A percentile compares a stretch with the other conserved stretches of the same genome.
Evolutionary conservation across 352 stramenopile species (phyloP).

Genomic region (Elongisporangium prolatum): DNA sequence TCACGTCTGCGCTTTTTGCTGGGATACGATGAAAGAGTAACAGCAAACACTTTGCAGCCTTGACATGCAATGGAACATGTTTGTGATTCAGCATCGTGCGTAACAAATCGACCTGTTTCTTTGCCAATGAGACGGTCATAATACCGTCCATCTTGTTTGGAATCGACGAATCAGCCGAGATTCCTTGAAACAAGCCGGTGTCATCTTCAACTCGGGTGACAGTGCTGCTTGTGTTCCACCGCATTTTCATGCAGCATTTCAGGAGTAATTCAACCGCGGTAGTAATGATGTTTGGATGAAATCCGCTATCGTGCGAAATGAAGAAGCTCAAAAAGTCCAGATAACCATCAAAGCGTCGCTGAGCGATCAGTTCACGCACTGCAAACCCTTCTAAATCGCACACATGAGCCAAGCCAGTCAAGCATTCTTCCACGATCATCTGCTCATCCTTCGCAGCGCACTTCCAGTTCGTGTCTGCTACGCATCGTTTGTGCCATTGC

Average conservation of each 20-base stretch:
- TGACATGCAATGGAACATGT: conserved; percentile 51
- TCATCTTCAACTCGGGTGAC: background rate
- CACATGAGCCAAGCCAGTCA: conserved; percentile 66
- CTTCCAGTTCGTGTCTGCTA: background rate
- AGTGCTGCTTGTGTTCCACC: conserved; percentile 24
- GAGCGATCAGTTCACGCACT: conserved; percentile 43
- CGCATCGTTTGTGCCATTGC: conserved; percentile 18
- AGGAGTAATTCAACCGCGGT: conserved; percentile 64
- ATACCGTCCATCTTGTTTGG: conserved; percentile 13
- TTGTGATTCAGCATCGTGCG: conserved; percentile 48
- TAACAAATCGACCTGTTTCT: conserved; percentile 41
- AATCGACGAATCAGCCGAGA: conserved; percentile 8
- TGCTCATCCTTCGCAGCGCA: conserved; percentile 18
- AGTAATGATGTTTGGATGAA: conserved; percentile 64
- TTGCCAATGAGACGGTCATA: conserved; percentile 37
- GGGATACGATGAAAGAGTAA: conserved; percentile 50
- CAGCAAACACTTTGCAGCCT: conserved; percentile 65
- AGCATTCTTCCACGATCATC: conserved; percentile 79
- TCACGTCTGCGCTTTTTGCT: conserved; percentile 18
- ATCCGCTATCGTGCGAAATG: conserved; percentile 19
- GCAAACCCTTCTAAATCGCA: conserved; percentile 52
- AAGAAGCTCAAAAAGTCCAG: conserved; percentile 48
- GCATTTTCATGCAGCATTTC: conserved; percentile 68
- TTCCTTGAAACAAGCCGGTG: background rate
- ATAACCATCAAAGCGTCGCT: conserved; percentile 36